Base-by-base conservation (phyloP, 805 yeast species). In the Teunomyces cretensis region DNA sequence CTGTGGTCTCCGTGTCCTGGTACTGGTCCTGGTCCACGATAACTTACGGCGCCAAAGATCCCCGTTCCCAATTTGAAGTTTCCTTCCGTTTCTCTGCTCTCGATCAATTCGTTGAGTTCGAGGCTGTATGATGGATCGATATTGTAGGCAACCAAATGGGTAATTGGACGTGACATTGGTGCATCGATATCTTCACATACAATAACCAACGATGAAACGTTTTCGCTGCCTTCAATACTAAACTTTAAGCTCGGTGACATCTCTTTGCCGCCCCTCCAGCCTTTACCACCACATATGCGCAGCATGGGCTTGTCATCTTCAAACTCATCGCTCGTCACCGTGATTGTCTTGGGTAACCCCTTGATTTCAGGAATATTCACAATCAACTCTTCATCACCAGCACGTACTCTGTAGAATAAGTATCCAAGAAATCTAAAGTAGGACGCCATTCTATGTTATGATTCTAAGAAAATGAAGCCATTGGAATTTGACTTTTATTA, bases 1-100 rank as follows among this genome's bases (percentile, higher is more conserved):
- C 51, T 24, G 33, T 50, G 57, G 15, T 33, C 41, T 2, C 57
- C 57, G 33, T 53, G 56, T 1, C 46, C 50, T 1, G 48, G 42
- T 13, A 46, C 41, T 2, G 56, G 56, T 2, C 51, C 31, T 2
- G 54, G 51, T 15, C 56, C 56, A 8, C 37, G 13, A 22, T 42
- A 52, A 14, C 51, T 51, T 7, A 35, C 19, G 11, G 30, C n/a
- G 4, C 44, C 45, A 13, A 15, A 9, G 11, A 27, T 14, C 9
- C 42, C 40, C 6, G 13, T 14, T 28, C 53, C 56, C 33, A 46
- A 33, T 32, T 48, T 48, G 33, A 43, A 48, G 12, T 36, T 35
- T n/a, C 24, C 39, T 3, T 35, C 38, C 12, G 11, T 45, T 14
- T 36, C 30, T 33, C 37, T 31, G 4, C 30, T 14, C 9, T 31